Conservation (phyloP, 2,329 filamentous ascomycete species). For the Colletotrichum graminicola region DNA sequence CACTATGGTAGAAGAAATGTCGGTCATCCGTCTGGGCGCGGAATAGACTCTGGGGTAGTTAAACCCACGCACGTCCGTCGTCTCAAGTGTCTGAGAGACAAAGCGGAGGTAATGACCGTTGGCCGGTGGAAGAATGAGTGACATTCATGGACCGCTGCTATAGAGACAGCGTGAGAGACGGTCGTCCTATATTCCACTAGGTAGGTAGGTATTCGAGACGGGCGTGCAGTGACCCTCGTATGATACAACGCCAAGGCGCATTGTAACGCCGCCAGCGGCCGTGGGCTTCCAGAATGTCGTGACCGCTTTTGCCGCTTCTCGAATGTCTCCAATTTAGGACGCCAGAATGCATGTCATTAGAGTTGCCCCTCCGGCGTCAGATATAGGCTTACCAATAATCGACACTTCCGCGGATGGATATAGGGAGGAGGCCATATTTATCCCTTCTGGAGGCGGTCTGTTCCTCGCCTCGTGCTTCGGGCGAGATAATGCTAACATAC, state of each 20-base stretch:
- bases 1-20: background rate
- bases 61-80: constrained; percentile 20
- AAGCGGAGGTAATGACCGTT: constrained; percentile 23
- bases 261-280: constrained; percentile 28
- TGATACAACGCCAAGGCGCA: constrained; percentile 12
- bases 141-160: constrained; percentile 24
- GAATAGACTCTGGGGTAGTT: constrained; percentile 12
- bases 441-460: constrained; percentile 10
- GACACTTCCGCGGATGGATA: background rate
- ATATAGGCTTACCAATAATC: constrained; percentile 25
- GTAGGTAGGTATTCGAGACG: constrained; percentile 14
- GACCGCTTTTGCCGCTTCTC: constrained; percentile 34
- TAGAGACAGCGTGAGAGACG: constrained; percentile 19
- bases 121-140: constrained; percentile 8
- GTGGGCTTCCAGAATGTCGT: constrained; percentile 38
- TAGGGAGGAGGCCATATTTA: constrained; percentile 8
- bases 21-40: constrained; percentile 20
- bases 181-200: background rate
- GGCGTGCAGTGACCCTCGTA: constrained; percentile 9
- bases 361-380: constrained; percentile 18
- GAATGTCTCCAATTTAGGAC: constrained; percentile 36
- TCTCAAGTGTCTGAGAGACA: constrained; percentile 29
- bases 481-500: background rate
- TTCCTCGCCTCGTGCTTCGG: background rate
- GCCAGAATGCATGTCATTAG: constrained; percentile 8